Conservation (phyloP, 306 rosid genomes). For the Lathyrus tuberosus region DNA sequence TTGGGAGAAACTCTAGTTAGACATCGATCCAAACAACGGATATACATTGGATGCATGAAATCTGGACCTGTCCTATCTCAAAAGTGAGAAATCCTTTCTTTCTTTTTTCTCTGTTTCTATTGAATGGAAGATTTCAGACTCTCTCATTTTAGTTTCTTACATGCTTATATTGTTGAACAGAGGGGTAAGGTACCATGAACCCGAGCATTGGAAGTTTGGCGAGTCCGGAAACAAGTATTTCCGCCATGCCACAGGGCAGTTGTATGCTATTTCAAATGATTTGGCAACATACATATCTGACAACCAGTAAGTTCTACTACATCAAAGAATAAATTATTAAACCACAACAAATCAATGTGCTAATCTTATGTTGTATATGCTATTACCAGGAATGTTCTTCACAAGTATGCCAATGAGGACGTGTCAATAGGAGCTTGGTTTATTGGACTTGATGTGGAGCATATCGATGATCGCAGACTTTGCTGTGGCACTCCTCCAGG, state of each 20-base stretch:
- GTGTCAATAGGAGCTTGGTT: conserved; percentile 98
- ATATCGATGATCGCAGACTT: conserved; percentile 88
- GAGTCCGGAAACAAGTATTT: conserved; percentile 96
- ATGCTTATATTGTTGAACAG: conserved; percentile 48
- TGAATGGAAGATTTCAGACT: conserved; percentile 2
- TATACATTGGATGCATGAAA: conserved; percentile 99
- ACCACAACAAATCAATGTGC: background rate
- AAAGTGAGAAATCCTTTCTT: conserved; percentile 53
- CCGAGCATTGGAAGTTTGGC: conserved; percentile 94
- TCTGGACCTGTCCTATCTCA: conserved; percentile 95
- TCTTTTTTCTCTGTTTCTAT: conserved; percentile 11
- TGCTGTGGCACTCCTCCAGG: conserved; percentile 99
- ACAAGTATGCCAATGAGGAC: conserved; percentile 97
- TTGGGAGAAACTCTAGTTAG: conserved; percentile 91
- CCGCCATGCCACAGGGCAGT: conserved; percentile 98
- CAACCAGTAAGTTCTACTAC: conserved; percentile 71
- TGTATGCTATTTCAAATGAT: conserved; percentile 92
- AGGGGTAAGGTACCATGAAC: conserved; percentile 99
- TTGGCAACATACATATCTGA: conserved; percentile 84
- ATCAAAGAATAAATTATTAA: conserved; percentile 5
- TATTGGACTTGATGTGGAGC: conserved; percentile 90
- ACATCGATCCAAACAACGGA: conserved; percentile 73
- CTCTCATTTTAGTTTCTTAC: conserved; percentile 44
- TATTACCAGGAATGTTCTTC: conserved; percentile 82
- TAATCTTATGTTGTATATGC: conserved; percentile 15